Base-by-base conservation (phyloP, 805 yeast species). In the Barnettozyma salicaria region DNA sequence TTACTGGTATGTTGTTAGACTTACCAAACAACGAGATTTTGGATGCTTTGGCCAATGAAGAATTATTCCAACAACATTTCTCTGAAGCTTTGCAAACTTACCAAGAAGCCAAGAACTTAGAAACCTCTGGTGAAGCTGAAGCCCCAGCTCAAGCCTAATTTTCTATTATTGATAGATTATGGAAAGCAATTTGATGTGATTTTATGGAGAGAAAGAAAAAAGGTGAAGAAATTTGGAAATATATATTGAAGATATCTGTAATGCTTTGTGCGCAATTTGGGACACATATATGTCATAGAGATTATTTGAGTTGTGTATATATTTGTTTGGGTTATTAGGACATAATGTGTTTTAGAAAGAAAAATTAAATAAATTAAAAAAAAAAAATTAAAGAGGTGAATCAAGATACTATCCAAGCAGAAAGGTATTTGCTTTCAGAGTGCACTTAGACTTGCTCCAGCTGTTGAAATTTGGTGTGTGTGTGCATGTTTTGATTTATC, bases 1-100 rank as follows among this genome's bases (percentile, higher is more conserved):
- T 92, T 63, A 92, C 98, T 50, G 97, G 97, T 72, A 92, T 92
- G 97, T 78, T 92, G 72, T 77, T 92, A 60, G 96, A 89, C 62
- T 79, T 90, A 78, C 94, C 88, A 60, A 85, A 84, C 67, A 78
- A 78, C 58, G 96, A 90, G 70, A 84, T 92, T 55, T 68, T 89
- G 58, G 82, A 83, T 45, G 74, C 90, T 63, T 77, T 87, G 64
- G 94, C 86, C 60, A 92, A 89, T 63, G 96, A 87, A 49, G 88
- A 78, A 55, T 76, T 82, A 53, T 85, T 92, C 72, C 80, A 80
- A 70, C 78, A 79, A 64, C 95, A 88, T 65, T 87, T 90, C 61
- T 82, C 81, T 56, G 97, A 90, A 66, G 98, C 98, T 52, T 76
- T 81, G 55, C 77, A 81, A 67, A 97, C 97, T 60, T 90, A 86